Evolutionary conservation across 345 rosid species (phyloP).

Genomic region (Populus pruinosa): DNA sequence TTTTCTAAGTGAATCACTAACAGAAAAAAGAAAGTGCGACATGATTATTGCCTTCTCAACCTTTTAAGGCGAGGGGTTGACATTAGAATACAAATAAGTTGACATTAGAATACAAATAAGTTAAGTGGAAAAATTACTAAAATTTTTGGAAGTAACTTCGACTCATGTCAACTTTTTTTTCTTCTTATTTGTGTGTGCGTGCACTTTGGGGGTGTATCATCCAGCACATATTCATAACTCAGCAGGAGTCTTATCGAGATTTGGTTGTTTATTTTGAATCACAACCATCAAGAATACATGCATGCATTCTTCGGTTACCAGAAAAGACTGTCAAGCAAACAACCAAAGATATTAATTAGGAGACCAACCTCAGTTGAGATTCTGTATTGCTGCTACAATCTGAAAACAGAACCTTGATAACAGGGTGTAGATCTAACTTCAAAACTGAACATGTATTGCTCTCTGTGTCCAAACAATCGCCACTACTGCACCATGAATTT

Average conservation of each 20-base stretch:
- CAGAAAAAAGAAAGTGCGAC: no score
- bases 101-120: no score
- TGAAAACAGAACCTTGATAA: conserved; percentile 63
- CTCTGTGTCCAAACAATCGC: conserved; percentile 47
- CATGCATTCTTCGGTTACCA: neutral
- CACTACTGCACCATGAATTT: conserved; percentile 62
- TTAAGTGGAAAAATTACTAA: no score
- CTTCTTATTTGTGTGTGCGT: no score
- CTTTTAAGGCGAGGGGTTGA: no score
- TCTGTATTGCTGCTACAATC: conserved; percentile 33
- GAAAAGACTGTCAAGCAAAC: neutral
- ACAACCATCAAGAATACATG: neutral
- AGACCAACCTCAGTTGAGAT: conserved; percentile 41
- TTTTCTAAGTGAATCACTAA: neutral
- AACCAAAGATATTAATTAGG: neutral
- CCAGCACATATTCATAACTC: neutral
- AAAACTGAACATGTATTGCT: conserved; percentile 21
- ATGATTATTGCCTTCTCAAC: no score
- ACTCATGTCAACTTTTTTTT: no score
- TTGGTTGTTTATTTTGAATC: neutral
- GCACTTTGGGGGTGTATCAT: no score
- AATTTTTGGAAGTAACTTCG: no score
- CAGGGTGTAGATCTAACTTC: conserved; percentile 43
- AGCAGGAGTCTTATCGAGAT: neutral
- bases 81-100: no score